A percentile compares a stretch with the other conserved stretches of the same genome.
These are phyloP conservation scores for Alternaria longipes DNA, from an alignment of 2,329 filamentous ascomycete species.

Conservation along the genomic window DNA sequence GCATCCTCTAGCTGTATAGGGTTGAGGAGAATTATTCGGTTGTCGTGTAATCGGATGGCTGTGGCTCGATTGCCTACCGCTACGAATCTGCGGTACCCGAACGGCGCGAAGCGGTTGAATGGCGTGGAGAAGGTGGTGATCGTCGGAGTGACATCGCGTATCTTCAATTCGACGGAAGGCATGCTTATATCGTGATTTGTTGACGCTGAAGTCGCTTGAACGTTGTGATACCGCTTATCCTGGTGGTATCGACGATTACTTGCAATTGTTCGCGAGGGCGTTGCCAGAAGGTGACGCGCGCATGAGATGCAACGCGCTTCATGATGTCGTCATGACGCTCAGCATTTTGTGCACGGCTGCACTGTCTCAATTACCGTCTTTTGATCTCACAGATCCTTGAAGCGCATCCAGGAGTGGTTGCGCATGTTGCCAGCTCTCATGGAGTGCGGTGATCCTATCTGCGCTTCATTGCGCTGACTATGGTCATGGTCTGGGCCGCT, in stretches of 20 bases:
- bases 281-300: background rate
- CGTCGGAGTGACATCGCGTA: constrained; percentile 14
- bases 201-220: background rate
- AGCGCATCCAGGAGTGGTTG: too few relatives aligned
- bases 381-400: too few relatives aligned
- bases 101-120: constrained; percentile 29
- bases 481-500: too few relatives aligned
- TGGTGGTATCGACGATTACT: accelerated
- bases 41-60: constrained; percentile 19
- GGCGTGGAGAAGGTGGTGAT: constrained; percentile 26
- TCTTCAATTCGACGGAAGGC: constrained; percentile 4
- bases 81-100: constrained; percentile 27
- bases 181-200: background rate
- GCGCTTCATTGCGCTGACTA: too few relatives aligned
- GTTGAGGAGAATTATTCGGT: constrained; percentile 22
- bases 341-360: background rate
- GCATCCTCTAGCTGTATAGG: constrained; percentile 17
- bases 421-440: too few relatives aligned
- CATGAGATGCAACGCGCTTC: accelerated
- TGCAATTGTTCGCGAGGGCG: accelerated
- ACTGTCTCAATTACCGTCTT: background rate
- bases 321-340: constrained; percentile 1
- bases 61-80: constrained; percentile 30
- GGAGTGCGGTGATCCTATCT: too few relatives aligned
- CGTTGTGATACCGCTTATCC: background rate